Evolutionary conservation across 495 filamentous ascomycete genomes (phyloP).

Genomic region (Trypethelium eluteriae): DNA sequence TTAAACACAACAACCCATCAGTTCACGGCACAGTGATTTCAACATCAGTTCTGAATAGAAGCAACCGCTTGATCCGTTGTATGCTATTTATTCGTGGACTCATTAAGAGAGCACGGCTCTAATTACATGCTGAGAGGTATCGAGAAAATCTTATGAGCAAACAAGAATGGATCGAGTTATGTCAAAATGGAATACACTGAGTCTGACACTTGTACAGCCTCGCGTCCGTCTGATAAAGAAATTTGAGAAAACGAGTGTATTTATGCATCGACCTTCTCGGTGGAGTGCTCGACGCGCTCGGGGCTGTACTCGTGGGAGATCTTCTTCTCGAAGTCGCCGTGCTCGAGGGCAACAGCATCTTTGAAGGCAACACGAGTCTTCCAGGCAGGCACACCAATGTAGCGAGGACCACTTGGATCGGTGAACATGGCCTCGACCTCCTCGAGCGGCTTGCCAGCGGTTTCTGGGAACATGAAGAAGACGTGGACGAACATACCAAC

Average conservation of each 20-base stretch:
- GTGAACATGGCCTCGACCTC: conserved; percentile 68
- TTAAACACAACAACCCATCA: background rate
- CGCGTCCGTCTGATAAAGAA: too few species aligned
- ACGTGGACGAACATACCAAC: conserved; percentile 63
- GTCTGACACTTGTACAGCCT: background rate
- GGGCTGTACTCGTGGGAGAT: conserved; percentile 11
- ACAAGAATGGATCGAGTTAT: background rate
- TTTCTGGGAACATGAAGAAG: conserved; percentile 80
- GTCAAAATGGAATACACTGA: background rate
- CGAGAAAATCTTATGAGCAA: background rate
- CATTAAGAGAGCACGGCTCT: conserved; percentile 9
- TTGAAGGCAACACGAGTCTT: conserved; percentile 45
- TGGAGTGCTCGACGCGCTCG: conserved; percentile 1
- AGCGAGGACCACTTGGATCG: conserved; percentile 49
- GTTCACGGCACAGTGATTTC: background rate
- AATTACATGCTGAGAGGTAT: conserved; percentile 11
- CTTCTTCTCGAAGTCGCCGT: conserved; percentile 10
- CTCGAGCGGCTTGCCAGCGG: conserved; percentile 71
- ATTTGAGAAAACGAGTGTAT: background rate
- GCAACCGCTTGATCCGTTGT: background rate
- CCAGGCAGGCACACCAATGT: conserved; percentile 63
- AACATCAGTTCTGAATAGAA: background rate
- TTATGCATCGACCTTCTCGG: background rate
- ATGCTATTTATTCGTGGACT: conserved; percentile 3
- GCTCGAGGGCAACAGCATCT: conserved; percentile 8